phyloP scores from a whole-genome alignment of 176 grass and related monocot genomes.

The Melocanna baccifera region DNA sequence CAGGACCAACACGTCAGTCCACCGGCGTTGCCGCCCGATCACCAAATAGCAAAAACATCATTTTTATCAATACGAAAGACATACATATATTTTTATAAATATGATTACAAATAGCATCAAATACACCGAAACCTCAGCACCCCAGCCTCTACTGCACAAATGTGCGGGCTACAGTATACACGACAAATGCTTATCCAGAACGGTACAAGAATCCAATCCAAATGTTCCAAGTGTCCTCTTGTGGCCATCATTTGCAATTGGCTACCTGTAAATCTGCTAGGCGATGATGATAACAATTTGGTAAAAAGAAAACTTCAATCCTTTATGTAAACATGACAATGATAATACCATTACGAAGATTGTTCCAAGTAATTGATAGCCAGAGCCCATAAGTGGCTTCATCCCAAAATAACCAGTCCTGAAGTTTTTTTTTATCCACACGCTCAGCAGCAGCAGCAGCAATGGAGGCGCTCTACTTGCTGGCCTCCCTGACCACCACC shows the following conservation, averaged over 20 bases:
- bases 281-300: not conserved
- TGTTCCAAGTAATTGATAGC: not conserved
- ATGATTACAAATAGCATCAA: no score
- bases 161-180: not conserved
- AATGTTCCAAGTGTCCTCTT: not conserved
- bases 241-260: not conserved
- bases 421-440: not conserved
- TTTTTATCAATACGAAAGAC: no score
- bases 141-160: not conserved
- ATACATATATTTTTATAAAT: no score
- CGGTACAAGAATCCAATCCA: constrained; percentile 6
- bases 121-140: no score
- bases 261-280: not conserved
- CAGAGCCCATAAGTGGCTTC: not conserved
- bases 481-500: constrained; percentile 47
- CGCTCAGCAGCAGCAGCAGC: not conserved
- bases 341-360: not conserved
- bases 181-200: not conserved
- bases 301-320: not conserved
- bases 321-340: not conserved
- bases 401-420: not conserved
- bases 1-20: no score
- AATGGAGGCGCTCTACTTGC: constrained; percentile 69
- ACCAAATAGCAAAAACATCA: no score
- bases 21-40: no score